Evolutionary conservation across 495 filamentous ascomycete species (phyloP).

Genomic region (Venustampulla echinocandica): DNA sequence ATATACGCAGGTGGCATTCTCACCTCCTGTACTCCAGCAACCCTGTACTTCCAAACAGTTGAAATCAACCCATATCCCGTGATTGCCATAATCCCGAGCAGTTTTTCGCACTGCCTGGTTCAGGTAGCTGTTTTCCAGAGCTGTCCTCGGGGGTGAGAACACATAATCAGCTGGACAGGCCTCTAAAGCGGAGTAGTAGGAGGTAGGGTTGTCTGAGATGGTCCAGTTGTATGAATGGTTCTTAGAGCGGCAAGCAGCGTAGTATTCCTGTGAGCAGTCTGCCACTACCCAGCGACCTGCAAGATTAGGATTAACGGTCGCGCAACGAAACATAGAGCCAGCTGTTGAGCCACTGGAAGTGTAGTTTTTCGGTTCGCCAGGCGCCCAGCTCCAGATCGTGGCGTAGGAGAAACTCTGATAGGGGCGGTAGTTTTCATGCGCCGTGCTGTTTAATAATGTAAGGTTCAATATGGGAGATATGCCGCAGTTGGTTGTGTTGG

Average conservation of each 20-base stretch:
- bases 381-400: conserved; percentile 52
- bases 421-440: conserved; percentile 32
- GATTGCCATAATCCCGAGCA: conserved; percentile 15
- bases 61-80: conserved; percentile 48
- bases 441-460: conserved; percentile 44
- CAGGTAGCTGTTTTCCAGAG: conserved; percentile 54
- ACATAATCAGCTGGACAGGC: conserved; percentile 31
- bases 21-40: conserved; percentile 51
- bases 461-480: conserved; percentile 48
- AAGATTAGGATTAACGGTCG: conserved; percentile 34
- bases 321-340: conserved; percentile 38
- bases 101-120: conserved; percentile 21
- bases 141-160: conserved; percentile 49
- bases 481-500: conserved; percentile 46
- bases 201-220: conserved; percentile 30
- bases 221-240: conserved; percentile 46
- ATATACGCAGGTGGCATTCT: conserved; percentile 48
- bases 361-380: conserved; percentile 41
- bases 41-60: conserved; percentile 44
- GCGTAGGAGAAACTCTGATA: conserved; percentile 45
- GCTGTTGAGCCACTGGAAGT: conserved; percentile 24
- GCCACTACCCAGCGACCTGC: conserved; percentile 46
- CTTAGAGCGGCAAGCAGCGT: conserved; percentile 44
- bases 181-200: conserved; percentile 27
- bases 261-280: conserved; percentile 42